Evolutionary conservation across 2,329 filamentous ascomycete species (phyloP), one percentile per base, ranked within the genome.

Genomic region (Dothideomycetidae sp.): DNA sequence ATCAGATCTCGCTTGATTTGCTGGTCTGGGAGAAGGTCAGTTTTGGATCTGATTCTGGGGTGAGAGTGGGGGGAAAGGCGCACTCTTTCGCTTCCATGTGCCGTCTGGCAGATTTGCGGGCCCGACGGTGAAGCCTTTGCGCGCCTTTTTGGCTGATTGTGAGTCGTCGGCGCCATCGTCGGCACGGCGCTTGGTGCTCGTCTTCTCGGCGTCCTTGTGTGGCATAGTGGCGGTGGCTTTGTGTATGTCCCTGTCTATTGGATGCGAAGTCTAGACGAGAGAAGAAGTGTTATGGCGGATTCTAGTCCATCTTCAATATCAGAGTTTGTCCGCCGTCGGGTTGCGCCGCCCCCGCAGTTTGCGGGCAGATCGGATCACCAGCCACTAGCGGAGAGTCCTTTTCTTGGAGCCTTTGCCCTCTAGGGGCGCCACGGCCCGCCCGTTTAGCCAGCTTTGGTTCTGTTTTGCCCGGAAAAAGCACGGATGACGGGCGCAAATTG

Each of bases 101-200:
- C 88, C 86, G 56, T 94, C 86, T 29, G 88, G 88, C 16, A 96
- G 67, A 56, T 94, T 93, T 26, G 80, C 80, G 18, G 88, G 86
- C 0, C 86, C 88, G 40, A 94, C 80, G 29, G 72, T 72, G 63
- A 96, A 94, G 35, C 82, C 84, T 48, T 81, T 78, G 46, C 63
- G 70, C 44, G 53, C 51, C 45, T 69, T 71, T 52, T 71, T 68
- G 30, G 46, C 63, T n/a, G n/a, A 7, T n/a, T 26, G 7, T 26
- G 57, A 51, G 35, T 42, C 47, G 31, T 52, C 53, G 11, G 53
- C 5, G 5, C 14, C 13, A 13, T 19, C 10, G 5, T 16, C 5
- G 9, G 31, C 31, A 9, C 12, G 16, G 31, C 17, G 29, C 46
- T 13, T 54, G 51, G 32, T 58, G 53, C 23, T 21, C 26, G 42